Base-by-base conservation (phyloP, 345 rosid species). In the Brassica juncea region DNA sequence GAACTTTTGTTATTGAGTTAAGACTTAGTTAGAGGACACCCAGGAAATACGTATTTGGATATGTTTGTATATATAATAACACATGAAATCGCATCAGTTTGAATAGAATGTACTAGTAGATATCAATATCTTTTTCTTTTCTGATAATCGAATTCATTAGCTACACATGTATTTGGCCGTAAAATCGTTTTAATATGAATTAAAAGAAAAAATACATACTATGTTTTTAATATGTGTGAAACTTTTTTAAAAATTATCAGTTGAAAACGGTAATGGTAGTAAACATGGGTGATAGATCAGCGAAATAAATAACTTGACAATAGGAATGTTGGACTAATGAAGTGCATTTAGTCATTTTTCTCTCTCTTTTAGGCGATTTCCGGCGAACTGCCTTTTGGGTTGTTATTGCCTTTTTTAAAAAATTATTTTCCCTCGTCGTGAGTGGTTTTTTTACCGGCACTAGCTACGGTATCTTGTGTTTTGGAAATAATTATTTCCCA, bases 11-110 rank as follows among this genome's bases (percentile, higher is more conserved):
- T 42, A 25, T 19, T 58, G 49, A 9, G 66, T 71, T 72, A 19
- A 39, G 52, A 66, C n/a, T 23, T 58, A 58, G 5, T 59, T 59
- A 59, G 64, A 59, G n/a, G 77, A 79, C 73, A 79, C 69, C 37
- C 73, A 44, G 10, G n/a, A 58, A 59, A 63, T 71, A 23, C 71
- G n/a, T 54, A 52, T 54, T 32, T 63, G 66, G 31, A 63, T 77
- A 70, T 77, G 75, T 77, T 52, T 63, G 66, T 60, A 12, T 16
- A 19, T 47, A 60, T 30, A 32, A 23, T 63, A 75, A 42, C 74
- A 32, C 80, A 70, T 62, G 57, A 70, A 77, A 70, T 54, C 31
- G 2, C 54, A 32, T 77, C 30, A 32, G 8, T 44, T 32, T 52
- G 4, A 47, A 25, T 49, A 42, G 32, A 68, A 76, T 52, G 63